These are phyloP conservation scores for Glycine tomentella DNA, from an alignment of 306 rosid species.

Conservation along the genomic window DNA sequence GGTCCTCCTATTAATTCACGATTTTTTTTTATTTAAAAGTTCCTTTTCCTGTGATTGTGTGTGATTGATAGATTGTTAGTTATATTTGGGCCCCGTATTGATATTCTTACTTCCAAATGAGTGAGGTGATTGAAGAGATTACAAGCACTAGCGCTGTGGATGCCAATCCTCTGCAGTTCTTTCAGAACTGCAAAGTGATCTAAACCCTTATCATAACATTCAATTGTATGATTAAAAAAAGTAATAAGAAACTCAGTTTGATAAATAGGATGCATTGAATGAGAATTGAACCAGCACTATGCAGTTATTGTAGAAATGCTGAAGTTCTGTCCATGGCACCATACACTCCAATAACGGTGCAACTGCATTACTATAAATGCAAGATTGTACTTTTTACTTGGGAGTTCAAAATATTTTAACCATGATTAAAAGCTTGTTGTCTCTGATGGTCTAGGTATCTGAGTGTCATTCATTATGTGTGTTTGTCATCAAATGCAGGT, in stretches of 20 bases:
- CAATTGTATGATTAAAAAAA: not conserved
- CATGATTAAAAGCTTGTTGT: conserved; percentile 19
- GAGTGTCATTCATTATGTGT: conserved; percentile 22
- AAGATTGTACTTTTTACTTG: conserved; percentile 35
- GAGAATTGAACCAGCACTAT: not conserved
- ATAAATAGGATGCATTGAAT: not conserved
- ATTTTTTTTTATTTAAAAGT: conserved; percentile 30
- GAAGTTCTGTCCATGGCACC: not conserved
- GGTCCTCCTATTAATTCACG: conserved; percentile 20
- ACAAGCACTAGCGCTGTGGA: conserved; percentile 6
- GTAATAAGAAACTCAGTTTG: not conserved
- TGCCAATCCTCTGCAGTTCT: not conserved
- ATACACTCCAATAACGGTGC: conserved; percentile 3
- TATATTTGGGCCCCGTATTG: conserved; percentile 28
- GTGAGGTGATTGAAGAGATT: conserved; percentile 35
- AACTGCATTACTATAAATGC: conserved; percentile 39
- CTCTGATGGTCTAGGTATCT: conserved; percentile 29
- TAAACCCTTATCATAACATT: not conserved
- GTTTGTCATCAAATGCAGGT: conserved; percentile 58
- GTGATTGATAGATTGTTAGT: conserved; percentile 33
- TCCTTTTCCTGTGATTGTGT: conserved; percentile 29
- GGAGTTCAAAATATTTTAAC: conserved; percentile 32
- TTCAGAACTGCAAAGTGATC: not conserved
- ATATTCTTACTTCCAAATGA: conserved; percentile 30
- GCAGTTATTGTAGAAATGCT: not conserved